These are phyloP conservation scores for Daedaleopsis nitida DNA, from an alignment of 768 basidiomycete genomes.

Conservation along the genomic window DNA sequence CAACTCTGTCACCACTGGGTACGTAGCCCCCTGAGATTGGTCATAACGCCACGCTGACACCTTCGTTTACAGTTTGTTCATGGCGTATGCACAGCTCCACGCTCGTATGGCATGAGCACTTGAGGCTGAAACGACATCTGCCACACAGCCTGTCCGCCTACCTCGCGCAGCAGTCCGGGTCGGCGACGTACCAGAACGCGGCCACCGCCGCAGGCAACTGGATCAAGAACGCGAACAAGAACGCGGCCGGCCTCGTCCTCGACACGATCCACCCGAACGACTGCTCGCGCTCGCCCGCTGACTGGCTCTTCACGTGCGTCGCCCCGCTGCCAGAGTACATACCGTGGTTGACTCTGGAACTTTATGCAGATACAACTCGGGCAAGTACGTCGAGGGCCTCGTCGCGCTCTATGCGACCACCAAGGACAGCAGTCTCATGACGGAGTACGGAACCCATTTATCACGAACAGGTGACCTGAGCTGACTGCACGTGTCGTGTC, in stretches of 20 bases:
- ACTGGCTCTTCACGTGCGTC: slow-evolving; percentile 33
- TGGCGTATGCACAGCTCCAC: too few relatives aligned
- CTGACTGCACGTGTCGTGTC: not conserved
- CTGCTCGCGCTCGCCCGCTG: slow-evolving; percentile 47
- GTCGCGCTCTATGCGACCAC: slow-evolving; percentile 47
- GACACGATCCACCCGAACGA: slow-evolving; percentile 50
- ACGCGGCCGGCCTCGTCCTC: slow-evolving; percentile 43
- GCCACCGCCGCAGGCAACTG: slow-evolving; percentile 50
- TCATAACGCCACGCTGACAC: not conserved
- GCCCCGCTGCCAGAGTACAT: too few relatives aligned
- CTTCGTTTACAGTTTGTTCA: too few relatives aligned
- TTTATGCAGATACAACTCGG: slow-evolving; percentile 54
- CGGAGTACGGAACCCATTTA: slow-evolving; percentile 34
- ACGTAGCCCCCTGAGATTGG: slow-evolving; percentile 12
- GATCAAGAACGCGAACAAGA: slow-evolving; percentile 50
- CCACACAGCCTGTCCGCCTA: slow-evolving; percentile 47
- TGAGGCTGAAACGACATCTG: not conserved
- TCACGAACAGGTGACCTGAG: too few relatives aligned
- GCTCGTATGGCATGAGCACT: too few relatives aligned
- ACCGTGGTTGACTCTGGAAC: too few relatives aligned
- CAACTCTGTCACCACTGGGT: slow-evolving; percentile 58
- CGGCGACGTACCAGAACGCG: slow-evolving; percentile 47
- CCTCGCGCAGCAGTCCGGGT: slow-evolving; percentile 47
- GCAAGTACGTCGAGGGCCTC: slow-evolving; percentile 56
- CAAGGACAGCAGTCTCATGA: slow-evolving; percentile 42